Evolutionary conservation across 2,329 filamentous ascomycete genomes (phyloP), one percentile per base, ranked within the genome.

Genomic region (Colletotrichum ledebouriae): DNA sequence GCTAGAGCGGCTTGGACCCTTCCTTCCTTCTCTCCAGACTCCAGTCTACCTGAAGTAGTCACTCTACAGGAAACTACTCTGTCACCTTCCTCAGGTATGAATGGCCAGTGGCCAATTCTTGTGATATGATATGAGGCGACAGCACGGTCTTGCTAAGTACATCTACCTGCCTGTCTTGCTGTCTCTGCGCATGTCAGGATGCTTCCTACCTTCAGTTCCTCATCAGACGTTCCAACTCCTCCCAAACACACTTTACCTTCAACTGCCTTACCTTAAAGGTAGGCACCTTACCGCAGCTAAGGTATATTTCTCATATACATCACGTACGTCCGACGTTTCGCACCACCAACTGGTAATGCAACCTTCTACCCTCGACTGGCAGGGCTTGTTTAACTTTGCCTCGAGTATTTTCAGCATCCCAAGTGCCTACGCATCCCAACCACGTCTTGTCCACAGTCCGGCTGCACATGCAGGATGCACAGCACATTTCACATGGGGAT

Each of bases 1-100:
- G 34, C 44, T 41, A 22, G 44, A 34, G 57, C 57, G 39, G 57
- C 57, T 63, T 57, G 60, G 41, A 41, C 49, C 17, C 17, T 22
- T 22, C 49, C 34, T 49, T 37, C 29, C 17, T 39, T 46, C 33
- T 22, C 29, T 37, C 44, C 37, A 11, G 37, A 39, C 42, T 46
- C 41, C 63, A 34, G 33, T 25, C 34, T 52, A 10, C 29, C 12
- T 11, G 41, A 29, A 47, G 33, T 17, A 12, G 53, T 29, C 49
- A 34, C 52, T 63, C 33, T 58, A 63, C 39, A 34, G 22, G 59
- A 46, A 55, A 62, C 29, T 29, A 29, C 29, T 9, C 2, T 29
- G 6, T 29, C 29, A 7, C 29, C 29, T 29, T 1, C 29, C 29
- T 29, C 29, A 29, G 29, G 47, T 4, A 12, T 10, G n/a, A 55